phyloP scores from a whole-genome alignment of 345 rosid genomes.

The Sapria himalayana region DNA sequence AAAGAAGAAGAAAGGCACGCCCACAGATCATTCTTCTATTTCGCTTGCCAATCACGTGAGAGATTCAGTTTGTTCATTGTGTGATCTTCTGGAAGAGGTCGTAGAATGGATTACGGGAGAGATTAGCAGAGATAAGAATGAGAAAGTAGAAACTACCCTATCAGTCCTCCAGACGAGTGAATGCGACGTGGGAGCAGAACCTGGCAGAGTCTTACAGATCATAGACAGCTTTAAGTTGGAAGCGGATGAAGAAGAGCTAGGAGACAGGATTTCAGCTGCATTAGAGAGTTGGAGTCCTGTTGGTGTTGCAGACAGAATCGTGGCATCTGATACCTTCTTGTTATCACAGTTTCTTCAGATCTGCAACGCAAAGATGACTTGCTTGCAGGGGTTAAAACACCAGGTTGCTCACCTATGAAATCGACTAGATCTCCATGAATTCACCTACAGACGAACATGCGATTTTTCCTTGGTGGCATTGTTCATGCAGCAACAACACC shows the following conservation, averaged over 20 bases:
- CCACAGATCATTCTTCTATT: slow-evolving; percentile 23
- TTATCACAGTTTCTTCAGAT: slow-evolving; percentile 31
- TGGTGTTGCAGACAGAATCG: slow-evolving; percentile 37
- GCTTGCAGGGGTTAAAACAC: slow-evolving; percentile 29
- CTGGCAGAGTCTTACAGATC: slow-evolving; percentile 41
- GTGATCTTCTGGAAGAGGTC: slow-evolving; percentile 29
- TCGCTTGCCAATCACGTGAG: slow-evolving; percentile 19
- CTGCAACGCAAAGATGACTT: slow-evolving; percentile 46
- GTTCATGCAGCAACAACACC: no score
- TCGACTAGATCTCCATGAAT: slow-evolving; percentile 1
- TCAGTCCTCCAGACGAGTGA: slow-evolving; percentile 22
- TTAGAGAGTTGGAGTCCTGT: slow-evolving; percentile 39
- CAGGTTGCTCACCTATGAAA: slow-evolving; percentile 36
- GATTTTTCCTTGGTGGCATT: no score
- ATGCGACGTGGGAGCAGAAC: slow-evolving; percentile 36
- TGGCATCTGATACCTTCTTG: slow-evolving; percentile 19
- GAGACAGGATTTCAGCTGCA: slow-evolving; percentile 33
- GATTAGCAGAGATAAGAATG: slow-evolving; percentile 34
- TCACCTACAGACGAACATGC: no score
- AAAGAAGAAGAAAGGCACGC: slow-evolving; percentile 73
- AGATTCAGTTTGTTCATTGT: slow-evolving; percentile 27
- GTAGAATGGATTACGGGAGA: slow-evolving; percentile 27
- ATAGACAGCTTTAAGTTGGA: slow-evolving; percentile 25
- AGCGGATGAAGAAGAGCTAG: slow-evolving; percentile 26
- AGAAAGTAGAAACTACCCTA: slow-evolving; percentile 23